phyloP scores from a whole-genome alignment of 2,329 filamentous ascomycete genomes.

The Emergomyces orientalis region DNA sequence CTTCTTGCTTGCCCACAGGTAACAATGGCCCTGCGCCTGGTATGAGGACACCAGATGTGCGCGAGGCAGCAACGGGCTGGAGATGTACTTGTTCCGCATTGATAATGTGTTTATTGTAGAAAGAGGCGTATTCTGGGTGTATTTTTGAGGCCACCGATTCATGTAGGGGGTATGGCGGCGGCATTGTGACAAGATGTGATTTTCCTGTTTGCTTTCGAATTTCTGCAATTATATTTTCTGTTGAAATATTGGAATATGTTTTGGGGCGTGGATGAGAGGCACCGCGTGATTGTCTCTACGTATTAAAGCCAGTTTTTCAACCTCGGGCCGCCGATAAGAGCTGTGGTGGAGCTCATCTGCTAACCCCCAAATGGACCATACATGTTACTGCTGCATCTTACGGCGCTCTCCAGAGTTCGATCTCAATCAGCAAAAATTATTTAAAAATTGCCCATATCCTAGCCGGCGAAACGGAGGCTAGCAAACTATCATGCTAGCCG shows the following conservation, averaged over 20 bases:
- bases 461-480: not conserved
- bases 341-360: not conserved
- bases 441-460: not conserved
- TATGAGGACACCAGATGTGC: conserved; percentile 44
- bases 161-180: conserved; percentile 42
- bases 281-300: not conserved
- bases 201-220: not conserved
- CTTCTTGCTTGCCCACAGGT: conserved; percentile 40
- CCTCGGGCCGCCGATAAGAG: not conserved
- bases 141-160: conserved; percentile 39
- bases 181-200: conserved; percentile 5
- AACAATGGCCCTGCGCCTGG: conserved; percentile 44
- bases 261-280: not conserved
- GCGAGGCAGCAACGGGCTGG: conserved; percentile 45
- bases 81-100: conserved; percentile 47
- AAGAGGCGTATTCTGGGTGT: conserved; percentile 44
- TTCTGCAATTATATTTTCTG: not conserved
- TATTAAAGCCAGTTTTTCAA: not conserved
- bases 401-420: not conserved
- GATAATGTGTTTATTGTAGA: conserved; percentile 45
- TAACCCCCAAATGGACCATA: not conserved
- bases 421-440: not conserved
- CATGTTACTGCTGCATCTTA: not conserved
- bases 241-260: not conserved
- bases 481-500: not conserved